Percentiles rank a stretch among this genome's conserved stretches.
These are phyloP conservation scores for Naganishia onofrii DNA, from an alignment of 768 basidiomycete genomes.

Conservation along the genomic window DNA sequence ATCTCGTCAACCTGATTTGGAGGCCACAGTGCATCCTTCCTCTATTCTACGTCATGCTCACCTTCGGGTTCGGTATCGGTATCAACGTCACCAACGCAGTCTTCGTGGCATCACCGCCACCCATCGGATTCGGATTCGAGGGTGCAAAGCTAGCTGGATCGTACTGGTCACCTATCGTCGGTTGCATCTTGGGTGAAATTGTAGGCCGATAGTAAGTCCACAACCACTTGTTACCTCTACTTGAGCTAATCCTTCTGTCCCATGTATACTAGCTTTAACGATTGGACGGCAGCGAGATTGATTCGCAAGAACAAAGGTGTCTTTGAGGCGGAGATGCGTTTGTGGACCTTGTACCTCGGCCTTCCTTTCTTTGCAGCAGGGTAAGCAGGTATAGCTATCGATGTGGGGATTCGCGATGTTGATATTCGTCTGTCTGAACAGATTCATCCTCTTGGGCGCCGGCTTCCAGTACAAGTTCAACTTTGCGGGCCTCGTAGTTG, in stretches of 20 bases:
- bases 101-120: slow-evolving; percentile 62
- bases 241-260: no score
- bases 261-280: not conserved
- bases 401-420: no score
- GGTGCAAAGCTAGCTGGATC: slow-evolving; percentile 58
- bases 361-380: slow-evolving; percentile 55
- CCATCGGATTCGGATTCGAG: slow-evolving; percentile 59
- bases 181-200: no score
- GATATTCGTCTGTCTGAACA: no score
- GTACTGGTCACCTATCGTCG: no score
- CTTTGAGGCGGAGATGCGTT: slow-evolving; percentile 63
- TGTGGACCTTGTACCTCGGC: slow-evolving; percentile 62
- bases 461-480: slow-evolving; percentile 55
- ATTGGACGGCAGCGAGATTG: slow-evolving; percentile 21
- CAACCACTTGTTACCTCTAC: no score
- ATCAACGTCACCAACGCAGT: slow-evolving; percentile 66
- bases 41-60: slow-evolving; percentile 58
- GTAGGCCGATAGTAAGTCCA: no score
- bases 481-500: slow-evolving; percentile 58
- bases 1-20: slow-evolving; percentile 62
- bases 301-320: slow-evolving; percentile 58
- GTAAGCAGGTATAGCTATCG: not conserved
- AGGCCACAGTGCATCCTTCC: slow-evolving; percentile 63
- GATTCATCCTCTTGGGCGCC: slow-evolving; percentile 63
- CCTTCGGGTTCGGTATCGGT: slow-evolving; percentile 67